Evolutionary conservation across 306 rosid species (phyloP).

Genomic region (Mimosa bimucronata): DNA sequence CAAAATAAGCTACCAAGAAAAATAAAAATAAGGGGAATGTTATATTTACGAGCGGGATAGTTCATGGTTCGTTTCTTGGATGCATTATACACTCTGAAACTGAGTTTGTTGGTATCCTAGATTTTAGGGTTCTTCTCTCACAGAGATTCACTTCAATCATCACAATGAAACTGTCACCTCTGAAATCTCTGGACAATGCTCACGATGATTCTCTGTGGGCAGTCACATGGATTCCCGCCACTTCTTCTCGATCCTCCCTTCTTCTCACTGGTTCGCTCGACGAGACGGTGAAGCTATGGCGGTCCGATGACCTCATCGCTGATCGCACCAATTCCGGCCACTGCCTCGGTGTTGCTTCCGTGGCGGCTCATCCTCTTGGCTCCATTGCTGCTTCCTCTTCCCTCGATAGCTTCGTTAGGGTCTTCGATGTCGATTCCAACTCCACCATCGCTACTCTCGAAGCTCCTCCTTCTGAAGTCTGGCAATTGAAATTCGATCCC

Average conservation of each 20-base stretch:
- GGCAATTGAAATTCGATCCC: slow-evolving; percentile 96
- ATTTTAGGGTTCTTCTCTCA: background rate
- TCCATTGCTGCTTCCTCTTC: slow-evolving; percentile 90
- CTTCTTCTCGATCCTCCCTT: background rate
- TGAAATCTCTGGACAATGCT: slow-evolving; percentile 2
- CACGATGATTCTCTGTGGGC: slow-evolving; percentile 23
- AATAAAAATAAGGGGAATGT: too few relatives aligned
- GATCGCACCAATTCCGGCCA: slow-evolving; percentile 86
- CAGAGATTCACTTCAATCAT: too few relatives aligned
- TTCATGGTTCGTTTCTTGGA: background rate
- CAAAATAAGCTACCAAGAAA: too few relatives aligned
- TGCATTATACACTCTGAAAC: background rate
- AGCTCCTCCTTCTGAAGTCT: slow-evolving; percentile 97
- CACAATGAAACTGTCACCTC: background rate
- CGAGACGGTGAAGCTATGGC: slow-evolving; percentile 50
- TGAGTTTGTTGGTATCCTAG: background rate
- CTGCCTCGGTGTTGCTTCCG: slow-evolving; percentile 95
- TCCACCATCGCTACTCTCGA: slow-evolving; percentile 86
- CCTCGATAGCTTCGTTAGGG: slow-evolving; percentile 89
- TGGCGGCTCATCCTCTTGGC: slow-evolving; percentile 92
- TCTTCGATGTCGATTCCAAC: slow-evolving; percentile 89
- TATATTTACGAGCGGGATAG: too few relatives aligned
- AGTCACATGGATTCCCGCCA: slow-evolving; percentile 1
- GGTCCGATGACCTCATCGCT: slow-evolving; percentile 74
- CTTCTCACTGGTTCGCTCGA: slow-evolving; percentile 22